A percentile compares a stretch with the other conserved stretches of the same genome.
Conservation (phyloP, 2,329 filamentous ascomycete genomes). For the Leptographium procerum region DNA sequence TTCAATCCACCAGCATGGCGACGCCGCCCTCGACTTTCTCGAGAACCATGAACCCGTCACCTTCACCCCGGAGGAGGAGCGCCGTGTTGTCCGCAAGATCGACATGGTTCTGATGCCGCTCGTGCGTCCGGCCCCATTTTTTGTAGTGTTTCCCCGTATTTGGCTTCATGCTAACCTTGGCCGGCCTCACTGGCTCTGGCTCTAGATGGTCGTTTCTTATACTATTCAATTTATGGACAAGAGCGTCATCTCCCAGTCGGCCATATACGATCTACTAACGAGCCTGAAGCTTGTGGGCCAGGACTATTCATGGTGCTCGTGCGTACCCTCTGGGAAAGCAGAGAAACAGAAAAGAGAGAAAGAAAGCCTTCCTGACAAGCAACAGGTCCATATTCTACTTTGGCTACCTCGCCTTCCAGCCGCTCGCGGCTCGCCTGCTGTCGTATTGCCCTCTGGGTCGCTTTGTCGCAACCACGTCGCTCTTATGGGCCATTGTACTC, state of each 20-base stretch:
- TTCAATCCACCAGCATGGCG: background rate
- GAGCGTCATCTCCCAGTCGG: conserved; percentile 10
- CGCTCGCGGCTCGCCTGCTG: conserved; percentile 38
- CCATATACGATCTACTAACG: conserved; percentile 5
- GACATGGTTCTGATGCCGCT: background rate
- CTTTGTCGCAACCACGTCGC: conserved; percentile 36
- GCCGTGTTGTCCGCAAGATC: background rate
- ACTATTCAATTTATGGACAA: conserved; percentile 23
- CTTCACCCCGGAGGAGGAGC: background rate
- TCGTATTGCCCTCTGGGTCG: conserved; percentile 44
- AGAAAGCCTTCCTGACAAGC: background rate
- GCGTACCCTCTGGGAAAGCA: too few relatives aligned
- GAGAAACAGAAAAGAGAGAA: too few relatives aligned
- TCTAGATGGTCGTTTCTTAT: conserved; percentile 12
- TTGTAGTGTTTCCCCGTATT: background rate
- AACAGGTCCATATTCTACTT: conserved; percentile 42
- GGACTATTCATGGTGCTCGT: conserved; percentile 20
- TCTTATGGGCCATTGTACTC: conserved; percentile 41
- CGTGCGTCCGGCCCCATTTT: background rate
- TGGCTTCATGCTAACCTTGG: background rate
- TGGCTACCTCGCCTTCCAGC: conserved; percentile 48
- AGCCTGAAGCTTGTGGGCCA: conserved; percentile 5
- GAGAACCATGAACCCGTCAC: conserved; percentile 4
- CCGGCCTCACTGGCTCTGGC: background rate
- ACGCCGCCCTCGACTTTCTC: conserved; percentile 17